These are phyloP conservation scores for Cystofilobasidium macerans DNA, from an alignment of 768 basidiomycete species.

Conservation along the genomic window DNA sequence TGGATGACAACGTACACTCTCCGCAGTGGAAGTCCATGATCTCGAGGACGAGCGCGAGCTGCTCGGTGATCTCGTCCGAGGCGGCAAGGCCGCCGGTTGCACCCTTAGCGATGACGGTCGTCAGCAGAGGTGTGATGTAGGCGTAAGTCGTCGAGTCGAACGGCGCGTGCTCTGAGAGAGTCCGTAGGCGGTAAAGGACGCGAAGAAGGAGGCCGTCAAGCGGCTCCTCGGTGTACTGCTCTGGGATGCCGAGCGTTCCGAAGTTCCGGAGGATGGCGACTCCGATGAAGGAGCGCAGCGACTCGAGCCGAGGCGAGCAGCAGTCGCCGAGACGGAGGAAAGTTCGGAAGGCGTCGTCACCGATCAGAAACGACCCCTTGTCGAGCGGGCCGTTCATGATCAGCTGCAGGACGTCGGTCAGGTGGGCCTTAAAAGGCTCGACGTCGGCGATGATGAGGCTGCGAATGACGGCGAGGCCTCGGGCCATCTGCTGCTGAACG, in stretches of 20 bases:
- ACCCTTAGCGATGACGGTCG: conserved; percentile 55
- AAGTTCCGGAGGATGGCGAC: conserved; percentile 71
- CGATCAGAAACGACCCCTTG: conserved; percentile 54
- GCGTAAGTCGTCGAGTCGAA: conserved; percentile 80
- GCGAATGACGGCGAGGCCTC: conserved; percentile 59
- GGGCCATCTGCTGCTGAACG: conserved; percentile 49
- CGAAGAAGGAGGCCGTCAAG: conserved; percentile 63
- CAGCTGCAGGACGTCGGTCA: conserved; percentile 51
- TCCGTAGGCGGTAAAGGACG: conserved; percentile 71
- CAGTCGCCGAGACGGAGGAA: conserved; percentile 62
- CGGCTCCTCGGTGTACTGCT: conserved; percentile 60
- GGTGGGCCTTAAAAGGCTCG: conserved; percentile 48
- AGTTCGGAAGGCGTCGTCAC: conserved; percentile 54
- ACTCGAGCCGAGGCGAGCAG: conserved; percentile 63
- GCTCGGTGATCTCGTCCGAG: conserved; percentile 62
- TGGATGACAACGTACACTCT: conserved; percentile 50
- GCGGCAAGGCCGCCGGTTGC: conserved; percentile 56
- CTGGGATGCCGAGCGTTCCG: conserved; percentile 55
- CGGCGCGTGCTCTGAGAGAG: conserved; percentile 64
- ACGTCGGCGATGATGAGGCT: conserved; percentile 49
- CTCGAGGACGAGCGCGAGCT: conserved; percentile 53
- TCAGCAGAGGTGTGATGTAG: conserved; percentile 64
- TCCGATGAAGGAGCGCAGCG: conserved; percentile 60
- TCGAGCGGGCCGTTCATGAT: conserved; percentile 58
- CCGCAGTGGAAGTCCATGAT: conserved; percentile 42